Percentiles rank a stretch among this genome's conserved stretches.
Evolutionary conservation across 2,329 filamentous ascomycete species (phyloP).

Genomic region (Alternaria arborescens): DNA sequence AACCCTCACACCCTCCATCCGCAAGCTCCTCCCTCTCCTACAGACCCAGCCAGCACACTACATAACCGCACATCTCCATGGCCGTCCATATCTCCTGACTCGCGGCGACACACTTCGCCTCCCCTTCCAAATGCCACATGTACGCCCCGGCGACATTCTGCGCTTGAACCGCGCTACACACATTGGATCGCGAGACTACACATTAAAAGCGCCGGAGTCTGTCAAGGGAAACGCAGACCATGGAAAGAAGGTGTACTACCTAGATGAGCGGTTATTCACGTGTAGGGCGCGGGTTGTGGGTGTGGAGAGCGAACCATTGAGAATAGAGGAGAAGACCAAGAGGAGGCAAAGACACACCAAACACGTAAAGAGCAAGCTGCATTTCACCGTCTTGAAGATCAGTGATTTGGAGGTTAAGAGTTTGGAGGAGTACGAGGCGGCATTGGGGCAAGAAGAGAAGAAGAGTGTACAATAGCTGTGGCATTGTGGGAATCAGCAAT

Average conservation of each 20-base stretch:
- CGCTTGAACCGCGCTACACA: constrained; percentile 85
- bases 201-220: constrained; percentile 67
- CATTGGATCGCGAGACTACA: constrained; percentile 89
- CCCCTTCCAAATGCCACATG: constrained; percentile 60
- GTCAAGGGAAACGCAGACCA: constrained; percentile 43
- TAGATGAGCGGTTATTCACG: constrained; percentile 85
- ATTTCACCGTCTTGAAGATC: constrained; percentile 85
- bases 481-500: neutral
- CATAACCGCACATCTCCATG: constrained; percentile 81
- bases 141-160: constrained; percentile 79
- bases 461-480: constrained; percentile 15
- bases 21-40: constrained; percentile 73
- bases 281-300: constrained; percentile 87
- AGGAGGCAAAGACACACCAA: constrained; percentile 72
- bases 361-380: constrained; percentile 87
- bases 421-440: constrained; percentile 61
- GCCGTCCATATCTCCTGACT: constrained; percentile 80
- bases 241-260: constrained; percentile 60
- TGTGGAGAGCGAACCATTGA: constrained; percentile 74
- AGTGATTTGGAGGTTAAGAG: constrained; percentile 77
- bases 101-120: constrained; percentile 59
- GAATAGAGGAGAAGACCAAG: constrained; percentile 67
- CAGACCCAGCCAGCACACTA: constrained; percentile 78
- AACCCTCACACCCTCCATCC: constrained; percentile 64
- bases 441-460: constrained; percentile 26